Conservation (phyloP, 2,329 filamentous ascomycete species). For the Neofusicoccum kwambonambiense region DNA sequence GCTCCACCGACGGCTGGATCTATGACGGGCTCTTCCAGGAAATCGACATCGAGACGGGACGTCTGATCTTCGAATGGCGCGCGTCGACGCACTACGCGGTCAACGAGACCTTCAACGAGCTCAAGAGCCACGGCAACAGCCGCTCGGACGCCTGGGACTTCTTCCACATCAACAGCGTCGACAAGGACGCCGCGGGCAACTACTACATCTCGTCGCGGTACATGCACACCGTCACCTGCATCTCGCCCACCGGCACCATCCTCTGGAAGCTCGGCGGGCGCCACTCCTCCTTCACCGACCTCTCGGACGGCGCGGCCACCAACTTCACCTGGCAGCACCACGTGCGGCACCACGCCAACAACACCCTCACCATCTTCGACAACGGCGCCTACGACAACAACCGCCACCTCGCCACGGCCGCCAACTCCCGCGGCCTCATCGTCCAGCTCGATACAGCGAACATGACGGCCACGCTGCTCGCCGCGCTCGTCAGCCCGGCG, state of each 20-base stretch:
- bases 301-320: slow-evolving; percentile 43
- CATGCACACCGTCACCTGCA: slow-evolving; percentile 23
- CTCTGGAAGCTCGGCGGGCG: slow-evolving; percentile 55
- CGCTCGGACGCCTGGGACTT: slow-evolving; percentile 39
- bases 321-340: slow-evolving; percentile 55
- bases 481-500: slow-evolving; percentile 39
- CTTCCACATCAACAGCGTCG: slow-evolving; percentile 41
- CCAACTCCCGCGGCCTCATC: slow-evolving; percentile 42
- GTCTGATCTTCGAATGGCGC: slow-evolving; percentile 43
- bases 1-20: slow-evolving; percentile 38
- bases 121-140: slow-evolving; percentile 28
- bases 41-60: slow-evolving; percentile 40
- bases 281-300: slow-evolving; percentile 42
- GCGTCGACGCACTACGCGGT: slow-evolving; percentile 38
- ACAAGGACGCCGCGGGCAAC: slow-evolving; percentile 34
- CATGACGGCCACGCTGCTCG: slow-evolving; percentile 39
- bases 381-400: slow-evolving; percentile 32
- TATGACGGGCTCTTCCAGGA: slow-evolving; percentile 48
- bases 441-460: slow-evolving; percentile 42
- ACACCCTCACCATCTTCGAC: slow-evolving; percentile 41
- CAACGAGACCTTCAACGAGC: slow-evolving; percentile 26
- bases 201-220: slow-evolving; percentile 25
- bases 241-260: slow-evolving; percentile 42
- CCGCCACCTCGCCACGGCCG: slow-evolving; percentile 30
- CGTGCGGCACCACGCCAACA: slow-evolving; percentile 40